These are phyloP conservation scores for Laguncularia racemosa DNA, from an alignment of 345 rosid species.

Conservation along the genomic window DNA sequence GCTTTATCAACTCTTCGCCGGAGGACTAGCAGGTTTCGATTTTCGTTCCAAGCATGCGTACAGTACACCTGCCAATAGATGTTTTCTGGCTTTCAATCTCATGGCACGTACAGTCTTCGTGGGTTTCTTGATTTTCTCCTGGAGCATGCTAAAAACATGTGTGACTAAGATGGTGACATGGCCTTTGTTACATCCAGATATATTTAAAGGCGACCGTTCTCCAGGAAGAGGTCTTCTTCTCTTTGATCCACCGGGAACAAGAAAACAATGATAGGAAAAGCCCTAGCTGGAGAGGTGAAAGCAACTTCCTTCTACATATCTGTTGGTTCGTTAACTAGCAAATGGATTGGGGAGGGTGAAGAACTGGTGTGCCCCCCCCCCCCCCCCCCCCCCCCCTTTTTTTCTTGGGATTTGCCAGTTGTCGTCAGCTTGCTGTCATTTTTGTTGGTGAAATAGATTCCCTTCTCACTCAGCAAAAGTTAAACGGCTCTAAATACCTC, in stretches of 20 bases:
- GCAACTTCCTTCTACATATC: constrained; percentile 97
- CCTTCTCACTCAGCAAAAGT: constrained; percentile 76
- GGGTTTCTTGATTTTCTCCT: too few relatives aligned
- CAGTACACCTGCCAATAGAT: too few relatives aligned
- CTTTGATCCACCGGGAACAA: constrained; percentile 99
- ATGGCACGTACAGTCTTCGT: too few relatives aligned
- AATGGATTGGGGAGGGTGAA: constrained; percentile 99
- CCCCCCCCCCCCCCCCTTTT: too few relatives aligned
- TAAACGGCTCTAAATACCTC: constrained; percentile 87
- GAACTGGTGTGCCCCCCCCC: constrained; percentile 95
- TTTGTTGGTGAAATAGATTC: constrained; percentile 98
- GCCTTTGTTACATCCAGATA: constrained; percentile 94
- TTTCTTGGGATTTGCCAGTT: constrained; percentile 96
- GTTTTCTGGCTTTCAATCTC: too few relatives aligned
- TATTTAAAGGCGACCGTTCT: constrained; percentile 91
- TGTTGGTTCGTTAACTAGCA: constrained; percentile 98
- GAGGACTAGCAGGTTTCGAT: too few relatives aligned
- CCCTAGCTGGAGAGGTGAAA: constrained; percentile 98
- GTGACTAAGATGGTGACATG: constrained; percentile 98
- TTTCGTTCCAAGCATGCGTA: too few relatives aligned
- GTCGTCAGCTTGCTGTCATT: constrained; percentile 98
- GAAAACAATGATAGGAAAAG: constrained; percentile 98
- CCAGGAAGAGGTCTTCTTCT: too few relatives aligned
- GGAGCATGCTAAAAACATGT: constrained; percentile 98
- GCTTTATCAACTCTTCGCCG: too few relatives aligned